phyloP scores from a whole-genome alignment of 306 rosid species.

The Malus asiatica region DNA sequence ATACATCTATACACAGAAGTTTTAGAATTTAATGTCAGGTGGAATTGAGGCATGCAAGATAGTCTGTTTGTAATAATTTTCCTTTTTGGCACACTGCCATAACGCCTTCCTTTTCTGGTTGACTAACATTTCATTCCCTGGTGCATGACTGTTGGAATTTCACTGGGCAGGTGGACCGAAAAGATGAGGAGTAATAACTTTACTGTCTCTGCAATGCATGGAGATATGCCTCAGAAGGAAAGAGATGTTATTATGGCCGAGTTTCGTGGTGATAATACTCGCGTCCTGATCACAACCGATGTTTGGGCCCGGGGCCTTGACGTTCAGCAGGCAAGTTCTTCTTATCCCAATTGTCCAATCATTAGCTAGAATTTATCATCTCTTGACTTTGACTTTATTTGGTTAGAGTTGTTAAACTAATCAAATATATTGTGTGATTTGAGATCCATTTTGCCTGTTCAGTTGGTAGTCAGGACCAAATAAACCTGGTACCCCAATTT shows the following conservation, averaged over 20 bases:
- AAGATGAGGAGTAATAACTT: conserved; percentile 94
- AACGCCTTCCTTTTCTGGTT: not conserved
- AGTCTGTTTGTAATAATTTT: no score
- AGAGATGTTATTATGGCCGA: conserved; percentile 95
- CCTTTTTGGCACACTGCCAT: not conserved
- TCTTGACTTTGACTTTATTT: not conserved
- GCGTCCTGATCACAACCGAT: conserved; percentile 93
- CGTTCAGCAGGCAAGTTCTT: conserved; percentile 91
- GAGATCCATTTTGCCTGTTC: not conserved
- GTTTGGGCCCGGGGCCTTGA: conserved; percentile 99
- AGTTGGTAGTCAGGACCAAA: not conserved
- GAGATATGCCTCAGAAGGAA: conserved; percentile 99
- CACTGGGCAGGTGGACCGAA: conserved; percentile 77
- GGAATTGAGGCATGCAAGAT: not conserved
- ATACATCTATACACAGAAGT: not conserved
- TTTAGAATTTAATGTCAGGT: not conserved
- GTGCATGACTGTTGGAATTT: not conserved
- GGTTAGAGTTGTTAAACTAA: not conserved
- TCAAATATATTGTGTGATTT: no score
- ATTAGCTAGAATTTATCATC: not conserved
- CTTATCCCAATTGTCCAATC: not conserved
- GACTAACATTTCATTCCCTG: not conserved
- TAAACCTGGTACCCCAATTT: not conserved
- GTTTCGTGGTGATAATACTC: conserved; percentile 82
- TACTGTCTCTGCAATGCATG: conserved; percentile 94